These are phyloP conservation scores for Chaetomiaceae sp. DNA, from an alignment of 2,329 filamentous ascomycete species.

Conservation along the genomic window DNA sequence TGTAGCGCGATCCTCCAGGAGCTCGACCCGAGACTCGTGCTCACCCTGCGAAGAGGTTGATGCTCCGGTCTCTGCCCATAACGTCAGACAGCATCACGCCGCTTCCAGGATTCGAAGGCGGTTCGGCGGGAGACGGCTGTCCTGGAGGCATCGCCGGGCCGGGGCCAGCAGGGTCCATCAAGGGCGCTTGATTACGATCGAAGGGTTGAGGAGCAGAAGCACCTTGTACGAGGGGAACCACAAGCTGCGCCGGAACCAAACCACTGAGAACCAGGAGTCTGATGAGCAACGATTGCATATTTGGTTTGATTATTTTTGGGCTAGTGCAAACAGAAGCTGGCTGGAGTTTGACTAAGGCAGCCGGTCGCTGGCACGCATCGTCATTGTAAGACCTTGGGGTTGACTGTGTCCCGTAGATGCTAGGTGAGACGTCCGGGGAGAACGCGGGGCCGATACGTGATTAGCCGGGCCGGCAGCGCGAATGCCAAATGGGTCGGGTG, in stretches of 20 bases:
- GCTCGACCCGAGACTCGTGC: too few species aligned
- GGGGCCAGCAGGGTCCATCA: constrained; percentile 28
- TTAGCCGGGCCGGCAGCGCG: too few species aligned
- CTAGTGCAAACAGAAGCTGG: too few species aligned
- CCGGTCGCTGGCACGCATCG: too few species aligned
- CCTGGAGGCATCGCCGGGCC: constrained; percentile 25
- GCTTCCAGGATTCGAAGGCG: constrained; percentile 32
- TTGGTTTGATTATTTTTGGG: not conserved
- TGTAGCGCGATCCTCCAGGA: too few species aligned
- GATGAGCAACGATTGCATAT: constrained; percentile 18
- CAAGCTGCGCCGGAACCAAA: constrained; percentile 21
- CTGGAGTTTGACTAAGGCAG: too few species aligned
- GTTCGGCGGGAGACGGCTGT: constrained; percentile 17
- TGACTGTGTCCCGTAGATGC: too few species aligned
- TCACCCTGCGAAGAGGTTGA: constrained; percentile 75
- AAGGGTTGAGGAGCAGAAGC: constrained; percentile 18
- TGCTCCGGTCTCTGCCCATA: constrained; percentile 67
- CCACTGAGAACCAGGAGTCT: constrained; percentile 17
- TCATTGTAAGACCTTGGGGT: too few species aligned
- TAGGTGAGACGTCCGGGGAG: too few species aligned
- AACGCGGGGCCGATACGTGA: too few species aligned
- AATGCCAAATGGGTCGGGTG: too few species aligned
- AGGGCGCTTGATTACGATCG: constrained; percentile 25
- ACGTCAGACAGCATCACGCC: constrained; percentile 74
- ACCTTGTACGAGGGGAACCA: constrained; percentile 19